Conservation (phyloP, 192 early-diverging fungal species). For the Coemansia sp. region DNA sequence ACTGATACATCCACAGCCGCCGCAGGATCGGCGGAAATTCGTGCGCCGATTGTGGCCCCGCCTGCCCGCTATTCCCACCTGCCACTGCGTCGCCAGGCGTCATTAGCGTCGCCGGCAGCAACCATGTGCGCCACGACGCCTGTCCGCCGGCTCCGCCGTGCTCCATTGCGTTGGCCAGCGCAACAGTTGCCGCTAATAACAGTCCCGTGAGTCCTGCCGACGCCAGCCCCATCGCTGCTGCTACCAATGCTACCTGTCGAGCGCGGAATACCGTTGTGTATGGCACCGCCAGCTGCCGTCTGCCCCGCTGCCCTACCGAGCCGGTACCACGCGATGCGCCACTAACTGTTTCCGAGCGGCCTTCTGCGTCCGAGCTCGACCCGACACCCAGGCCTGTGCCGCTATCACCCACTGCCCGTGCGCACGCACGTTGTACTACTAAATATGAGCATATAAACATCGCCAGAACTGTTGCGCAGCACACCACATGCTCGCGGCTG, state of each 20-base stretch:
- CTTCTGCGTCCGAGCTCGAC: neutral
- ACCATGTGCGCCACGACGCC: slow-evolving; percentile 46
- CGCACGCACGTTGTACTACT: slow-evolving; percentile 31
- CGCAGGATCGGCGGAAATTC: slow-evolving; percentile 48
- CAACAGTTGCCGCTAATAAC: slow-evolving; percentile 32
- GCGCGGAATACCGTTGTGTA: slow-evolving; percentile 40
- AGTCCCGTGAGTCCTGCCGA: slow-evolving; percentile 35
- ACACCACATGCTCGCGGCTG: slow-evolving; percentile 45
- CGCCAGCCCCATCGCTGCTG: slow-evolving; percentile 33
- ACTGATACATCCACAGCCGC: slow-evolving; percentile 51
- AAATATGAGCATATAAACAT: slow-evolving; percentile 37
- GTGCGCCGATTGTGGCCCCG: slow-evolving; percentile 39
- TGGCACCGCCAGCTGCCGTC: slow-evolving; percentile 25
- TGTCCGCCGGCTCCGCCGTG: slow-evolving; percentile 26
- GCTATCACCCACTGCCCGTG: neutral
- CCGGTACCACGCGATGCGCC: neutral
- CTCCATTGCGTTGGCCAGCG: slow-evolving; percentile 50
- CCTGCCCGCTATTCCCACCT: neutral
- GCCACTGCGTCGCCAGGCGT: slow-evolving; percentile 21
- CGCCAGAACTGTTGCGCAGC: slow-evolving; percentile 27
- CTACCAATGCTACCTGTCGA: slow-evolving; percentile 37
- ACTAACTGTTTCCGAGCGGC: neutral
- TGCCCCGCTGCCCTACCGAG: neutral
- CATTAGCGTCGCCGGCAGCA: slow-evolving; percentile 42
- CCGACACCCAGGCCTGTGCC: neutral